phyloP scores from a whole-genome alignment of 78 protist species.

The Planoprotostelium fungivorum region DNA sequence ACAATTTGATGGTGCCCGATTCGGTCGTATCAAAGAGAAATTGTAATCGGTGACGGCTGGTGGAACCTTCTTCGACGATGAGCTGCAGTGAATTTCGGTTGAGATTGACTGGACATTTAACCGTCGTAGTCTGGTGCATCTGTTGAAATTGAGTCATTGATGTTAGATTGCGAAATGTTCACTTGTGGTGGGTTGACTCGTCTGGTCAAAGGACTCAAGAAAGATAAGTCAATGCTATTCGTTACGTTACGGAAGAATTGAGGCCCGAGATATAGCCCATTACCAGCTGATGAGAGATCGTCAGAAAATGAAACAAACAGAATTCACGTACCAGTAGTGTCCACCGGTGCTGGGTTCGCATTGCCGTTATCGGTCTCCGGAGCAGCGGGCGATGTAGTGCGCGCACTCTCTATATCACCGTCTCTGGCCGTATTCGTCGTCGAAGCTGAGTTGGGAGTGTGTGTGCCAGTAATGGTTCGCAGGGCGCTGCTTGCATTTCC shows the following conservation, averaged over 20 bases:
- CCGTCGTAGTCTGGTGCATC: not conserved
- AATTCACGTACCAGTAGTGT: not conserved
- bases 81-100: not conserved
- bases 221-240: not conserved
- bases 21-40: not conserved
- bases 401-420: not conserved
- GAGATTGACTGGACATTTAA: not conserved
- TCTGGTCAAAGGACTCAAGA: not conserved
- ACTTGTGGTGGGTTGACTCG: not conserved
- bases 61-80: not conserved
- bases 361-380: not conserved
- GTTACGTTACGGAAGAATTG: not conserved
- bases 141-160: not conserved
- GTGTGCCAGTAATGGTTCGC: not conserved
- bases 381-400: not conserved
- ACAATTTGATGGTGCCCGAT: not conserved
- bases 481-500: not conserved
- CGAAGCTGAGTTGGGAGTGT: no score
- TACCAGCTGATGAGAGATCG: not conserved
- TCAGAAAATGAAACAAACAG: no score
- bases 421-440: not conserved
- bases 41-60: not conserved
- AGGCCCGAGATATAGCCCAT: not conserved
- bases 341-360: not conserved
- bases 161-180: not conserved